phyloP scores from a whole-genome alignment of 2,329 filamentous ascomycete genomes.

The Parastagonospora nodorum region DNA sequence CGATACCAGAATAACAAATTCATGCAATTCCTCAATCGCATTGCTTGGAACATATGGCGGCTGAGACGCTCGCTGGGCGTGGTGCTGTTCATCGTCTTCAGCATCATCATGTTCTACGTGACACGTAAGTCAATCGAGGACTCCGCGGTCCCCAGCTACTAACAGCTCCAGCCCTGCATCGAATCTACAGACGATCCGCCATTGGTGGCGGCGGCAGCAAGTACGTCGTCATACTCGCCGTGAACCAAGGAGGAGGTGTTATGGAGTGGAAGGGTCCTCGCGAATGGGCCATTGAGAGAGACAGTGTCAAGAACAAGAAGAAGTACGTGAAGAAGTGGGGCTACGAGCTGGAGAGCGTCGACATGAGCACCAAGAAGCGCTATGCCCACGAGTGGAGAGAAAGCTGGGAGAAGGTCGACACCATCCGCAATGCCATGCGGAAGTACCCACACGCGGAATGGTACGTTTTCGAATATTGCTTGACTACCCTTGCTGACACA shows the following conservation, averaged over 20 bases:
- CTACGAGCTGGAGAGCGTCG: conserved; percentile 93
- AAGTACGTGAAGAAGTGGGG: conserved; percentile 87
- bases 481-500: conserved; percentile 29
- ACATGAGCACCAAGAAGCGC: conserved; percentile 98
- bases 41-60: conserved; percentile 64
- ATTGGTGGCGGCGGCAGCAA: conserved; percentile 90
- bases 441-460: conserved; percentile 97
- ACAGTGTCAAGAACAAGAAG: conserved; percentile 94
- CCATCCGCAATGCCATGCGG: conserved; percentile 81
- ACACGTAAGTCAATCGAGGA: conserved; percentile 66
- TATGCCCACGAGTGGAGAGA: conserved; percentile 99
- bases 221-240: conserved; percentile 89
- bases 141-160: conserved; percentile 3
- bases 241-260: conserved; percentile 93
- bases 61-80: conserved; percentile 68
- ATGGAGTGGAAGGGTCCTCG: conserved; percentile 99
- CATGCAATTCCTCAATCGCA: conserved; percentile 40
- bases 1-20: conserved; percentile 47
- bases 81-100: conserved; percentile 63
- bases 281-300: conserved; percentile 97
- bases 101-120: conserved; percentile 70
- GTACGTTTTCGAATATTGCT: conserved; percentile 58
- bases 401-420: conserved; percentile 99
- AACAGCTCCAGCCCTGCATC: conserved; percentile 57
- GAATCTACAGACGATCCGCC: conserved; percentile 71